Evolutionary conservation across 371 early-diverging fungal genomes (phyloP).

Genomic region (Choanephora cucurbitarum): DNA sequence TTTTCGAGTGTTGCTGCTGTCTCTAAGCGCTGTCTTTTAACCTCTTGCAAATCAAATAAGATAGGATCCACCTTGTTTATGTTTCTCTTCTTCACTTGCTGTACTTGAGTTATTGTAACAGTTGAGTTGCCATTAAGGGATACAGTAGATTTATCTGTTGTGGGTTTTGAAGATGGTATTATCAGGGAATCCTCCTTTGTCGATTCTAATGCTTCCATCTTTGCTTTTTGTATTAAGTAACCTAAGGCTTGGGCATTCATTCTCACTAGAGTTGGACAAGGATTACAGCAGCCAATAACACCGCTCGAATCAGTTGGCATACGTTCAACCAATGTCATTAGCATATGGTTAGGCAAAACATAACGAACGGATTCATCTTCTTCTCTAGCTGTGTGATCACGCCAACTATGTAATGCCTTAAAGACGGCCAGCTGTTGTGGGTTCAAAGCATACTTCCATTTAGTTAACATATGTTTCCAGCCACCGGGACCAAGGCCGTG

Average conservation of each 20-base stretch:
- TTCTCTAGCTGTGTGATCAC: slow-evolving; percentile 86
- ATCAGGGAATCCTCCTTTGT: slow-evolving; percentile 22
- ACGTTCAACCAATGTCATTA: slow-evolving; percentile 71
- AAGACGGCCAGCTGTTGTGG: slow-evolving; percentile 74
- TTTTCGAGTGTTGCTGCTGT: slow-evolving; percentile 33
- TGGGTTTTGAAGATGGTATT: slow-evolving; percentile 20
- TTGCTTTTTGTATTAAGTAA: slow-evolving; percentile 58
- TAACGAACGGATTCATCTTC: slow-evolving; percentile 92
- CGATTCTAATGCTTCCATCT: slow-evolving; percentile 31
- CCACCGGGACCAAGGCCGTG: slow-evolving; percentile 73
- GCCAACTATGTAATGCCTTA: slow-evolving; percentile 88
- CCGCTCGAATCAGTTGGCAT: slow-evolving; percentile 77
- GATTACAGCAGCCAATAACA: slow-evolving; percentile 80
- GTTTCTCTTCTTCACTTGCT: slow-evolving; percentile 12
- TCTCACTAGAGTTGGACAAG: slow-evolving; percentile 83
- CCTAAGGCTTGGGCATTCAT: slow-evolving; percentile 83
- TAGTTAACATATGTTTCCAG: slow-evolving; percentile 71
- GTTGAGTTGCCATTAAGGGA: slow-evolving; percentile 2
- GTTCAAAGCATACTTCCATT: slow-evolving; percentile 65
- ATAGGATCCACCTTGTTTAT: slow-evolving; percentile 24
- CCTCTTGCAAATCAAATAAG: slow-evolving; percentile 40
- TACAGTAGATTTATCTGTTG: slow-evolving; percentile 10
- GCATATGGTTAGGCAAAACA: slow-evolving; percentile 90
- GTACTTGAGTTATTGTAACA: slow-evolving; percentile 6
- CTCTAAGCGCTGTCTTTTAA: slow-evolving; percentile 25